Evolutionary conservation across 177 flowering plant genomes (phyloP).

Genomic region (Vitis hybrid): DNA sequence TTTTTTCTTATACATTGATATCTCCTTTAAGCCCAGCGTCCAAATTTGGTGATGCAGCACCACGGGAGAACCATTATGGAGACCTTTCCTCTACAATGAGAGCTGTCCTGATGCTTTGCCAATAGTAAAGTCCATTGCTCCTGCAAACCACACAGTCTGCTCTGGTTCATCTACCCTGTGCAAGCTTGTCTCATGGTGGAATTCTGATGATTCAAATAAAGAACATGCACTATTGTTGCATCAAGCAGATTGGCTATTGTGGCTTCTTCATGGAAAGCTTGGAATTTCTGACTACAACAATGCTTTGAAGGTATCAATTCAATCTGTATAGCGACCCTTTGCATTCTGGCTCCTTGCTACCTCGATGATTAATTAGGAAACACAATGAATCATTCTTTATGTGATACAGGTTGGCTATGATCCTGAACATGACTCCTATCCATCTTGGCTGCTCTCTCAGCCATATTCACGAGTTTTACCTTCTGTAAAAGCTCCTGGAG

Average conservation of each 20-base stretch:
- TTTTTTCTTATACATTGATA: neutral
- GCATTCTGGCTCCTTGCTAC: too few relatives aligned
- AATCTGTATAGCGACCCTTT: neutral
- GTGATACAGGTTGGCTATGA: conserved; percentile 85
- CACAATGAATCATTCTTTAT: conserved; percentile 3
- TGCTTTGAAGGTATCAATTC: conserved; percentile 70
- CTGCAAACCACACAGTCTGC: conserved; percentile 89
- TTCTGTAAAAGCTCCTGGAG: conserved; percentile 76
- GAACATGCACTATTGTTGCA: conserved; percentile 69
- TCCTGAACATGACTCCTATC: conserved; percentile 82
- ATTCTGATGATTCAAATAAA: conserved; percentile 37
- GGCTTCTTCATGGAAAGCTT: conserved; percentile 94
- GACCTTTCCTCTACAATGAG: conserved; percentile 81
- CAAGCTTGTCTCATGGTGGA: conserved; percentile 95
- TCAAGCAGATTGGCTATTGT: conserved; percentile 94
- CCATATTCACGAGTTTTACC: conserved; percentile 64
- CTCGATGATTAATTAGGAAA: neutral
- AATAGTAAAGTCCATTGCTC: conserved; percentile 74
- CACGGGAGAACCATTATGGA: conserved; percentile 72
- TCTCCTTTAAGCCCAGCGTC: conserved; percentile 8
- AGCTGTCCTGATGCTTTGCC: conserved; percentile 86
- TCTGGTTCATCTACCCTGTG: conserved; percentile 83
- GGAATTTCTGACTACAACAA: conserved; percentile 96
- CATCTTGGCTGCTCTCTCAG: conserved; percentile 75
- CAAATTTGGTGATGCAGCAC: conserved; percentile 41